Evolutionary conservation across 2,329 filamentous ascomycete genomes (phyloP).

Genomic region (Hypoxylon sp.): DNA sequence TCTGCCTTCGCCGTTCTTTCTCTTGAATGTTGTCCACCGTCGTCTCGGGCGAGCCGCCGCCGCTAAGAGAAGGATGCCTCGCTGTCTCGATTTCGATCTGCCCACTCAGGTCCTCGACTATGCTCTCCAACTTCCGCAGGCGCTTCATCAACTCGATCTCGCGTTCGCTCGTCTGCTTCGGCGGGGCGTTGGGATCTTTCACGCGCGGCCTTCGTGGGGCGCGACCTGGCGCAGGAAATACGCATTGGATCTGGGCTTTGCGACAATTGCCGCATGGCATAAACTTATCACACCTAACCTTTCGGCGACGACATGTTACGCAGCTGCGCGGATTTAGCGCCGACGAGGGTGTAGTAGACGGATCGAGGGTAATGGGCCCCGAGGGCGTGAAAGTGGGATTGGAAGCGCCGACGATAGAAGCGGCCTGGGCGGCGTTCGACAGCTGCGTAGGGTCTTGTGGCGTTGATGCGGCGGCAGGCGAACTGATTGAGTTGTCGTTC

Average conservation of each 20-base stretch:
- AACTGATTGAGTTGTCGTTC: slow-evolving; percentile 40
- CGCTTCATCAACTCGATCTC: slow-evolving; percentile 80
- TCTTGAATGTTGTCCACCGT: slow-evolving; percentile 48
- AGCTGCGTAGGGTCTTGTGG: slow-evolving; percentile 37
- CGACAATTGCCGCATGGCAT: slow-evolving; percentile 83
- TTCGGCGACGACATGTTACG: slow-evolving; percentile 68
- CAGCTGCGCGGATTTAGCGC: slow-evolving; percentile 59
- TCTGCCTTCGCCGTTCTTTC: slow-evolving; percentile 46
- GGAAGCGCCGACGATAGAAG: slow-evolving; percentile 19
- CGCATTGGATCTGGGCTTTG: slow-evolving; percentile 77
- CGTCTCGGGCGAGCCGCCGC: slow-evolving; percentile 59
- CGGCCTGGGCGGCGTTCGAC: slow-evolving; percentile 14
- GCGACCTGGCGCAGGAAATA: slow-evolving; percentile 81
- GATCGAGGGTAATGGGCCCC: slow-evolving; percentile 54
- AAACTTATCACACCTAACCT: slow-evolving; percentile 84
- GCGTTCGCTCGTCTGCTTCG: slow-evolving; percentile 72
- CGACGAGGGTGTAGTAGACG: slow-evolving; percentile 52
- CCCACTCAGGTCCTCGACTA: slow-evolving; percentile 78
- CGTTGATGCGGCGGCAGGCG: slow-evolving; percentile 41
- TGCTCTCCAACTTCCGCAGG: slow-evolving; percentile 79
- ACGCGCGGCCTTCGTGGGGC: slow-evolving; percentile 77
- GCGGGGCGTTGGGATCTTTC: slow-evolving; percentile 74
- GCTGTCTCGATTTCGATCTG: slow-evolving; percentile 71
- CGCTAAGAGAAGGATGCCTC: slow-evolving; percentile 56
- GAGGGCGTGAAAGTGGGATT: slow-evolving; percentile 43